Conservation (phyloP, 2,329 filamentous ascomycete species). For the Xylariaceae sp. region DNA sequence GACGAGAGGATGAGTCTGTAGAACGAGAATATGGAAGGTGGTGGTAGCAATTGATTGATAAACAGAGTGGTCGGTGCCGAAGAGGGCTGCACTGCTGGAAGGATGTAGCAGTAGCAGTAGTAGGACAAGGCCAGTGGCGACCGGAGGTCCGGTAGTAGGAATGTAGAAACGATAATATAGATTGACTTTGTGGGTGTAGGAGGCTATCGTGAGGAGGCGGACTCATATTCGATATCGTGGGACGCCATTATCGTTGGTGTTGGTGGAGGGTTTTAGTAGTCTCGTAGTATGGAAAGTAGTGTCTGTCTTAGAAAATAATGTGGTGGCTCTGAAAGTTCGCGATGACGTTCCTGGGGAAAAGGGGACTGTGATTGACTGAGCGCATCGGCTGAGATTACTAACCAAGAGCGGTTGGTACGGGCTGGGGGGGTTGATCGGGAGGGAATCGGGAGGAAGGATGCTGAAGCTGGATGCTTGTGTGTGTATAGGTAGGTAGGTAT, state of each 20-base stretch:
- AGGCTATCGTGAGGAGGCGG: constrained; percentile 6
- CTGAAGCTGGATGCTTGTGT: too few relatives aligned
- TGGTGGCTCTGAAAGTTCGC: constrained; percentile 6
- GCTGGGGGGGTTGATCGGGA: neutral
- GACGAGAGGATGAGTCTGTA: neutral
- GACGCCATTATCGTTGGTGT: constrained; percentile 9
- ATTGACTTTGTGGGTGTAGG: neutral
- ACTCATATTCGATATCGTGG: constrained; percentile 1
- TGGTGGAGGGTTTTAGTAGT: neutral
- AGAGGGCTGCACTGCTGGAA: too few relatives aligned
- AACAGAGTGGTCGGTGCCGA: too few relatives aligned
- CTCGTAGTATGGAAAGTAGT: neutral
- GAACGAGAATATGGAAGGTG: neutral
- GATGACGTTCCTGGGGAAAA: constrained; percentile 16
- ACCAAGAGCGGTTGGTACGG: neutral
- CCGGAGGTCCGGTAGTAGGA: neutral
- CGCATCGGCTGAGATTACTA: neutral
- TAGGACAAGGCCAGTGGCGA: neutral
- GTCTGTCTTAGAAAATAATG: neutral
- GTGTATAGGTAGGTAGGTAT: too few relatives aligned
- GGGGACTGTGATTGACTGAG: constrained; percentile 8
- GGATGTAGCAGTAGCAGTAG: neutral
- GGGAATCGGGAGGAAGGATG: neutral
- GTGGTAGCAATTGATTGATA: too few relatives aligned
- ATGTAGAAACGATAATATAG: neutral